A percentile compares a stretch with the other conserved stretches of the same genome.
Evolutionary conservation across 805 yeast genomes (phyloP).

Genomic region (Metschnikowia lachancei): DNA sequence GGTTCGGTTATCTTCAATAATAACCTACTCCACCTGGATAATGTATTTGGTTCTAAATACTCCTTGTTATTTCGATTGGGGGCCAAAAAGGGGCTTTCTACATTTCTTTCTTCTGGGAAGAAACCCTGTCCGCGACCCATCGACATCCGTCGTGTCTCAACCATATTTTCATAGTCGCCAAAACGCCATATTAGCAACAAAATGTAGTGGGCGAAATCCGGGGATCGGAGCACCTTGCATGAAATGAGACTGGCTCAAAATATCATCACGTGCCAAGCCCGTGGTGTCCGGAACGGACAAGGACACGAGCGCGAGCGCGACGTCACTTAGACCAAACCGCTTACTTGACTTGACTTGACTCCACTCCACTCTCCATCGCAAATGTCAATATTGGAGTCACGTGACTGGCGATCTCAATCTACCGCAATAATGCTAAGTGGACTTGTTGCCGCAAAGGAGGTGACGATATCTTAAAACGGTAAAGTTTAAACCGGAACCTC

Average conservation of each 20-base stretch:
- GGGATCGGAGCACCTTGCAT: conserved; percentile 18
- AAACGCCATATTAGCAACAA: conserved; percentile 18
- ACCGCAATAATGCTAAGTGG: background rate
- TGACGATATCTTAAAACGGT: background rate
- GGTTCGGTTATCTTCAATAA: no score
- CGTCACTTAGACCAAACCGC: no score
- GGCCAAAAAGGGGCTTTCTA: no score
- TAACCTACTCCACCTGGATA: no score
- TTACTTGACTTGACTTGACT: no score
- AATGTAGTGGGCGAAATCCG: conserved; percentile 18
- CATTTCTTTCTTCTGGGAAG: no score
- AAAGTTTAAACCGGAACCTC: background rate
- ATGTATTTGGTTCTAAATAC: no score
- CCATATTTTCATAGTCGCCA: background rate
- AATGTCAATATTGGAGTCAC: background rate
- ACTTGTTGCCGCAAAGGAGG: background rate
- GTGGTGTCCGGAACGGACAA: background rate
- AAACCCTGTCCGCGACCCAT: no score
- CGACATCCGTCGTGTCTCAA: no score
- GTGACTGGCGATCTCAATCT: background rate
- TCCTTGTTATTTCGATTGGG: no score
- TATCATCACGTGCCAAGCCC: conserved; percentile 4
- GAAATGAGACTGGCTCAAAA: background rate
- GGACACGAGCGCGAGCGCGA: no score
- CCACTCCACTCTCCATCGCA: no score